Evolutionary conservation across 2,329 filamentous ascomycete genomes (phyloP).

Genomic region (Tolypocladium pustulatum): DNA sequence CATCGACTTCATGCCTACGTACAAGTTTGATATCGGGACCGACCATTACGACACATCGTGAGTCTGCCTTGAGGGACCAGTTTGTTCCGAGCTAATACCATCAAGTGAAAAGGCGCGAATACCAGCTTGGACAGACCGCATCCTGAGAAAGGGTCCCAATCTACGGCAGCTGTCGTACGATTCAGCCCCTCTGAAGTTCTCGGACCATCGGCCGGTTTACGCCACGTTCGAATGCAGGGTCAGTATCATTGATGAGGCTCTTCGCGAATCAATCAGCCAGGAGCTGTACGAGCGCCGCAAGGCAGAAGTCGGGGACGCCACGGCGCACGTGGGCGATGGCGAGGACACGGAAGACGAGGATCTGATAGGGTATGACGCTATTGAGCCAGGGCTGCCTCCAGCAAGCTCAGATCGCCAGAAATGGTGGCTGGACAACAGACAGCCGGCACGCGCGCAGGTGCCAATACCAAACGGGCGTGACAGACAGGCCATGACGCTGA

Average conservation of each 20-base stretch:
- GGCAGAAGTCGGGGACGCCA: constrained; percentile 53
- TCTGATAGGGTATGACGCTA: constrained; percentile 67
- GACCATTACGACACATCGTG: constrained; percentile 88
- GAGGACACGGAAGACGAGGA: constrained; percentile 67
- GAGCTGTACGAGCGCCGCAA: constrained; percentile 64
- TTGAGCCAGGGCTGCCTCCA: constrained; percentile 65
- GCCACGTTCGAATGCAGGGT: constrained; percentile 79
- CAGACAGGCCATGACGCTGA: constrained; percentile 51
- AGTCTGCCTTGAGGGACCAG: constrained; percentile 18
- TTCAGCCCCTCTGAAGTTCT: constrained; percentile 74
- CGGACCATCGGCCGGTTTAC: constrained; percentile 93
- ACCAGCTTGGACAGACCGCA: constrained; percentile 93
- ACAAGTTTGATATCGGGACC: constrained; percentile 85
- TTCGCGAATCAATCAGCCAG: constrained; percentile 61
- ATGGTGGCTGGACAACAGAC: constrained; percentile 61
- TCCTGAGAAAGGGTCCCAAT: constrained; percentile 76
- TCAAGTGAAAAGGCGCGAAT: constrained; percentile 82
- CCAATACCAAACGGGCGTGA: constrained; percentile 46
- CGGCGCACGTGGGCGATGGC: constrained; percentile 40
- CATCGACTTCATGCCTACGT: constrained; percentile 85
- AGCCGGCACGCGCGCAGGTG: constrained; percentile 65
- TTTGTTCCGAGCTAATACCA: constrained; percentile 6
- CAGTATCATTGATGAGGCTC: constrained; percentile 64
- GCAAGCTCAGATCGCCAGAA: constrained; percentile 59
- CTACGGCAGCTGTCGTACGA: constrained; percentile 77